Base-by-base conservation (phyloP, 805 yeast genomes). In the Saccharomycopsis amapae region DNA sequence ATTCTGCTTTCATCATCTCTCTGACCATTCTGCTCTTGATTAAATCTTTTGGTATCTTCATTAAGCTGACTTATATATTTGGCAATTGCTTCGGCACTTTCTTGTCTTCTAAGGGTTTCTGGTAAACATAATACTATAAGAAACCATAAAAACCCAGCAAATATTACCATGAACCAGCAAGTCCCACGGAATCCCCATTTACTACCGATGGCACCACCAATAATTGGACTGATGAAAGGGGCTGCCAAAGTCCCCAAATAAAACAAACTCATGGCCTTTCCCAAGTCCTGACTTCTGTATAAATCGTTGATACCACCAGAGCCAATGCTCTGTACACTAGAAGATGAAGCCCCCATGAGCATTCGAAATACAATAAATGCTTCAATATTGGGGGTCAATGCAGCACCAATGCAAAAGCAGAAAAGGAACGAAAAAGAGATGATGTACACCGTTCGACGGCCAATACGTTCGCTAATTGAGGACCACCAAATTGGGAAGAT, bases 401-500 rank as follows among this genome's bases (percentile, higher is more conserved):
- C 78, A 55, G 85, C 73, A 1, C 93, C 95, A 18, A 87, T 71
- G 20, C 81, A 72, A 55, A 86, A 86, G 4, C 75, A 81, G 23
- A 75, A 62, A 55, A 81, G 78, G 37, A 84, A 56, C 0, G 69
- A 49, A 58, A 84, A 87, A 9, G 90, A 81, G 3, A 79, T 56
- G 18, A 87, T 62, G 59, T 86, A 86, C 18, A 86, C 79, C 2
- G 79, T 69, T 45, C 96, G 65, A 53, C 95, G 68, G 1, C 96
- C 96, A 51, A 75, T 73, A 43, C 71, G 62, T 58, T 87, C 95
- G 34, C 88, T 78, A 47, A 84, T 72, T 7, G 81, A 76, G 5
- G 90, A 81, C 95, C 95, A 87, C 93, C 95, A 86, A 38, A 87
- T 58, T 2, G 96, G 95, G 55, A 85, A 78, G 1, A 87, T 67